These are phyloP conservation scores for Aphanomyces stellatus DNA, from an alignment of 352 stramenopile genomes.

Conservation along the genomic window DNA sequence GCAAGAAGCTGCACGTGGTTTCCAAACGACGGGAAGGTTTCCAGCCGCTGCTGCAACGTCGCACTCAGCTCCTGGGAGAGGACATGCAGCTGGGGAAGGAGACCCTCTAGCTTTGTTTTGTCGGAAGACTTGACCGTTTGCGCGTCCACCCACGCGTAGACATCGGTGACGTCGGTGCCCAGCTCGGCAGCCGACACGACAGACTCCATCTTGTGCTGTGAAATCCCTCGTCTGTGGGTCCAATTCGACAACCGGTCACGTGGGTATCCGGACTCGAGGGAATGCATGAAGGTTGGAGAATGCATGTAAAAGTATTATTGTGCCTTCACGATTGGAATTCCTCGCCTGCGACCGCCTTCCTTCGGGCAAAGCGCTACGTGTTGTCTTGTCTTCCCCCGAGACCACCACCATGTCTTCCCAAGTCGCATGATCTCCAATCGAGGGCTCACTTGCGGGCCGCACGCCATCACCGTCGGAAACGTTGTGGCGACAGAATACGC, in stretches of 20 bases:
- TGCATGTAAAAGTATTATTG: too few relatives aligned
- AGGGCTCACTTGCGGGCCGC: too few relatives aligned
- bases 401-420: too few relatives aligned
- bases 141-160: slow-evolving; percentile 18
- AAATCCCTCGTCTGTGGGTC: background rate
- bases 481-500: background rate
- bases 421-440: too few relatives aligned
- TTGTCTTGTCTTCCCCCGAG: too few relatives aligned
- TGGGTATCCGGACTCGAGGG: too few relatives aligned
- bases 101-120: slow-evolving; percentile 1
- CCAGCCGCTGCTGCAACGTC: slow-evolving; percentile 10
- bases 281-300: too few relatives aligned
- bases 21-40: slow-evolving; percentile 15
- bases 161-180: slow-evolving; percentile 5
- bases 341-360: too few relatives aligned
- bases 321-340: too few relatives aligned
- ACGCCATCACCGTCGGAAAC: too few relatives aligned
- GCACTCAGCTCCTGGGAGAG: slow-evolving; percentile 16
- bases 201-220: background rate
- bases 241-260: too few relatives aligned
- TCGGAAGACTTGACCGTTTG: background rate
- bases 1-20: slow-evolving; percentile 11
- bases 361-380: too few relatives aligned
- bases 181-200: slow-evolving; percentile 8
- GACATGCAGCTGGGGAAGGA: slow-evolving; percentile 15